Conservation (phyloP, 441 rosid species). For the Adansonia gregorii region DNA sequence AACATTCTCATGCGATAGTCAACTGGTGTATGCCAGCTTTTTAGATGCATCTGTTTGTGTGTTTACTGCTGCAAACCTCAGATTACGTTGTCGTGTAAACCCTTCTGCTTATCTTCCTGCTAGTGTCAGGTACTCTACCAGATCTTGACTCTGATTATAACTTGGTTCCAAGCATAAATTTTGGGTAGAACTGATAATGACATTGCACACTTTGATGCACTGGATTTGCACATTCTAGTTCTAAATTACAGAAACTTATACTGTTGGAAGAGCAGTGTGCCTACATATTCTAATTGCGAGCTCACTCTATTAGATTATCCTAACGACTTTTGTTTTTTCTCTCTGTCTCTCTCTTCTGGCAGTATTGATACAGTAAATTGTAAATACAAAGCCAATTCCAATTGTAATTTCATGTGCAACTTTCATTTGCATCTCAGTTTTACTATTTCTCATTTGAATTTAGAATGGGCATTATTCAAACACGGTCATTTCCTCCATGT, state of each 20-base stretch:
- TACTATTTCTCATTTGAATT: background rate
- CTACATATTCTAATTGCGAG: background rate
- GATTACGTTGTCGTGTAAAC: slow-evolving; percentile 75
- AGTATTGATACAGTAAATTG: background rate
- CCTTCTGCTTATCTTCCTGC: slow-evolving; percentile 83
- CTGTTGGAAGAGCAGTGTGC: background rate
- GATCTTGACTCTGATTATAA: background rate
- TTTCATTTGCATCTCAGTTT: background rate
- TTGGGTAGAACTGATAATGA: background rate
- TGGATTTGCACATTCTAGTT: background rate
- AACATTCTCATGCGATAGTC: slow-evolving; percentile 97
- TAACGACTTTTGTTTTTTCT: background rate
- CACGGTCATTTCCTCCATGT: slow-evolving; percentile 25
- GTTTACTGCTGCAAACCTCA: slow-evolving; percentile 77
- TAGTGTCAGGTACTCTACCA: slow-evolving; percentile 50
- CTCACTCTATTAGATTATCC: background rate
- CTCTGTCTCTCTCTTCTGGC: background rate
- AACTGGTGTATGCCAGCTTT: slow-evolving; percentile 85
- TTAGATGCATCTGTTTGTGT: slow-evolving; percentile 84
- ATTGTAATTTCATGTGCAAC: background rate
- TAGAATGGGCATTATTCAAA: background rate
- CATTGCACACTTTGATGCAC: background rate
- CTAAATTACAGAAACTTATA: background rate
- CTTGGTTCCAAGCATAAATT: background rate
- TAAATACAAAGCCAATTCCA: background rate